Base-by-base conservation (phyloP, 2,329 filamentous ascomycete genomes). In the Talaromyces albobiverticillius region DNA sequence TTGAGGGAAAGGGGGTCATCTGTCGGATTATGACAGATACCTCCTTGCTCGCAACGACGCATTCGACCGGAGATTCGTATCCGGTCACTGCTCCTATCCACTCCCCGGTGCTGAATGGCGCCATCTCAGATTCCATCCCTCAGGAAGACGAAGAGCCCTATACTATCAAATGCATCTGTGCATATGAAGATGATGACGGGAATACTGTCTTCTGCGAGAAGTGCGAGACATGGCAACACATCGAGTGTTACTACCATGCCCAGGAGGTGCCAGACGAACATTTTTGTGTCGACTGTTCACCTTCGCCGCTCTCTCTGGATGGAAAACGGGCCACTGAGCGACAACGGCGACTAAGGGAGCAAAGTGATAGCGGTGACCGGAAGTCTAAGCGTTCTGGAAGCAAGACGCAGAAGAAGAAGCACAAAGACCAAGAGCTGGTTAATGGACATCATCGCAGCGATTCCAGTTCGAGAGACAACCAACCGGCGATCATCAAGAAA, bases 181-280 rank as follows among this genome's bases (percentile, higher is more conserved):
- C 86, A 71, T 96, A 88, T 73, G 79, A 85, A 71, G 91, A 95
- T 77, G 94, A 99, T 79, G 94, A 99, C 79, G 94, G 94, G 74
- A 93, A 90, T 73, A 99, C 94, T 57, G 95, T 99, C 59, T 90
- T 92, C 73, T 99, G 94, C 80, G 94, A 97, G 70, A 84, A 81
- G 56, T 99, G 94, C 79, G 89, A 96, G 70, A 94, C 91, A 47
- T 99, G 94, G 94, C 94, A 99, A 75, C 94, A 99, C 74, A 95
- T 96, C 65, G 87, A 91, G 69, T 99, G 94, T 75, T 97, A 95
- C 75, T 97, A 97, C 70, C 89, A 90, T 63, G 82, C 68, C 82
- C 85, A 71, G 80, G 89, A 79, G 81, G 88, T 75, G 74, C 92
- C 71, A 73, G 87, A 78, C 81, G 80, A 89, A 54, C 93, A 99